Conservation (phyloP, 352 stramenopile species). For the Pseudoperonospora humuli region DNA sequence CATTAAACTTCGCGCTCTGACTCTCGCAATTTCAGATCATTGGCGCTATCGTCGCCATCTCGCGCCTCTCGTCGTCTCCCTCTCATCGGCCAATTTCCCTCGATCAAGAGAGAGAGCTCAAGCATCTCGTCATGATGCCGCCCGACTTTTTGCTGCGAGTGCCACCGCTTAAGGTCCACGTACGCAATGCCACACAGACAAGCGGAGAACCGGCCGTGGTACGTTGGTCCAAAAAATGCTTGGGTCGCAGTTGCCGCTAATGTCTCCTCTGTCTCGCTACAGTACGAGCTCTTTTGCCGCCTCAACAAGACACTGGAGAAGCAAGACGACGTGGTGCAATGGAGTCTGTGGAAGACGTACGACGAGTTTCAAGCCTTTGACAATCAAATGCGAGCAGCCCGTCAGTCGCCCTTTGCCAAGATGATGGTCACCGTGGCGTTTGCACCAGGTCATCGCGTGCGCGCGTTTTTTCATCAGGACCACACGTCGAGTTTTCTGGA, state of each 20-base stretch:
- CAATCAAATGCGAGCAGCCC: slow-evolving; percentile 41
- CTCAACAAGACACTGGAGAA: slow-evolving; percentile 34
- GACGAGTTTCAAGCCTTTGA: slow-evolving; percentile 76
- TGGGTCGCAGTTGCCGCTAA: neutral
- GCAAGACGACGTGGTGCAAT: slow-evolving; percentile 42
- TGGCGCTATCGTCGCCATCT: slow-evolving; percentile 11
- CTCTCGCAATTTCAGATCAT: slow-evolving; percentile 17
- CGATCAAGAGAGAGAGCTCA: neutral
- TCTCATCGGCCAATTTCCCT: slow-evolving; percentile 14
- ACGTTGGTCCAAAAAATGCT: slow-evolving; percentile 16
- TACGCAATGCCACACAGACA: slow-evolving; percentile 50
- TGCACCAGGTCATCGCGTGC: slow-evolving; percentile 53
- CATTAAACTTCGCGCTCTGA: slow-evolving; percentile 9
- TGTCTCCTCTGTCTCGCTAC: neutral
- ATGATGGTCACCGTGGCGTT: slow-evolving; percentile 83
- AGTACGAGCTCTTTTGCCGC: slow-evolving; percentile 56
- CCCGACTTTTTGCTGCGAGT: slow-evolving; percentile 37
- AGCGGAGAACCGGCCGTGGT: slow-evolving; percentile 45
- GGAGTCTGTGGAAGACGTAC: slow-evolving; percentile 75
- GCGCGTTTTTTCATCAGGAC: slow-evolving; percentile 70
- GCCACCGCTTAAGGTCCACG: slow-evolving; percentile 49
- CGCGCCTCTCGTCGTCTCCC: slow-evolving; percentile 2
- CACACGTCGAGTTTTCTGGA: slow-evolving; percentile 62
- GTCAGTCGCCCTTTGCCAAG: slow-evolving; percentile 51
- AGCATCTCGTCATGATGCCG: slow-evolving; percentile 19